phyloP scores from a whole-genome alignment of 106 monocot genomes.

The Hemerocallis citrina region DNA sequence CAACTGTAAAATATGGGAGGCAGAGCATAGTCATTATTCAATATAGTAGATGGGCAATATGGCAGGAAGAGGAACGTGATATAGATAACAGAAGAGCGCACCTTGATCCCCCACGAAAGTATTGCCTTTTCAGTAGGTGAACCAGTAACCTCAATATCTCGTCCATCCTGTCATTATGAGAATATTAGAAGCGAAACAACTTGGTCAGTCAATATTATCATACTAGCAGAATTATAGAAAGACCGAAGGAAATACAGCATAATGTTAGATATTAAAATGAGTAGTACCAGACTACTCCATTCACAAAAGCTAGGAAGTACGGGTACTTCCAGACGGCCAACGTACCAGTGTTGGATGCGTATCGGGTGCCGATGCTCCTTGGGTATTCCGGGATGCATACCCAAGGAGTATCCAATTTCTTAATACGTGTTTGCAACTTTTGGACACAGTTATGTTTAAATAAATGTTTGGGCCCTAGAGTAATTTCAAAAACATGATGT shows the following conservation, averaged over 20 bases:
- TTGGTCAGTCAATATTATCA: neutral
- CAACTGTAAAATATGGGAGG: slow-evolving; percentile 14
- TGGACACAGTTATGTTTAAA: too few relatives aligned
- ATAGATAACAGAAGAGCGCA: slow-evolving; percentile 8
- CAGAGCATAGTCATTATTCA: neutral
- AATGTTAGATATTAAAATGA: neutral
- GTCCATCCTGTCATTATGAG: slow-evolving; percentile 41
- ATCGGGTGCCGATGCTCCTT: too few relatives aligned
- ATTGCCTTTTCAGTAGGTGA: slow-evolving; percentile 97
- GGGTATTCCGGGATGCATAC: too few relatives aligned
- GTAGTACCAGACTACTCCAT: neutral
- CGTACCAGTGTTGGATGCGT: too few relatives aligned
- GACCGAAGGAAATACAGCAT: neutral
- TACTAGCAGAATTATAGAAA: too few relatives aligned
- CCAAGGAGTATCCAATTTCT: too few relatives aligned
- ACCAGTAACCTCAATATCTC: slow-evolving; percentile 60
- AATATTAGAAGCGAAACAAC: neutral
- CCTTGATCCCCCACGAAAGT: slow-evolving; percentile 82
- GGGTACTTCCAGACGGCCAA: too few relatives aligned
- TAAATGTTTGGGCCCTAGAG: too few relatives aligned
- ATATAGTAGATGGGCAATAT: neutral
- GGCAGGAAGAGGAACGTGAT: neutral
- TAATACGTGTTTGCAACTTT: too few relatives aligned
- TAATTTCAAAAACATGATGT: too few relatives aligned
- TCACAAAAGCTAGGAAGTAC: too few relatives aligned